These are phyloP conservation scores for Penicillium waksmanii DNA, from an alignment of 495 filamentous ascomycete genomes.

Conservation along the genomic window DNA sequence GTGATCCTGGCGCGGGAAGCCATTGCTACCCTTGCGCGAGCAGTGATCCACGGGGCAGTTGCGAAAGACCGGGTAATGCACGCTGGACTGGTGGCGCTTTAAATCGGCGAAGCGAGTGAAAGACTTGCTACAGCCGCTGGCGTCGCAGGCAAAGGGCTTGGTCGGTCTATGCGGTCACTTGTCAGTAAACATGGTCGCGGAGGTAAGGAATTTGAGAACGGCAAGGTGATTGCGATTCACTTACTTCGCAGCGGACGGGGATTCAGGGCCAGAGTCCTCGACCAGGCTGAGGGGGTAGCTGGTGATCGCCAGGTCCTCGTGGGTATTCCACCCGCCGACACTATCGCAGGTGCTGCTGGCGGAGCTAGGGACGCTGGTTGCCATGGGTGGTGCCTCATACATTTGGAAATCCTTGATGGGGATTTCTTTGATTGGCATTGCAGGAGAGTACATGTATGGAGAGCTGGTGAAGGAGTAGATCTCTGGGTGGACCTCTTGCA, in stretches of 20 bases:
- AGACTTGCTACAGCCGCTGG: constrained; percentile 47
- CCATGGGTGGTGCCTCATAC: constrained; percentile 20
- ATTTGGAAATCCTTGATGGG: constrained; percentile 15
- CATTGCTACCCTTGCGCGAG: constrained; percentile 74
- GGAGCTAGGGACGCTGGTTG: constrained; percentile 26
- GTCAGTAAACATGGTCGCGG: constrained; percentile 5
- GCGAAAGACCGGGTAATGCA: constrained; percentile 63
- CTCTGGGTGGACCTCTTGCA: constrained; percentile 25
- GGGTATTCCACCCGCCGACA: constrained; percentile 21
- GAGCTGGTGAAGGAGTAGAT: constrained; percentile 31
- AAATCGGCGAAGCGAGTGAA: constrained; percentile 59
- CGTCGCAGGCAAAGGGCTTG: constrained; percentile 47
- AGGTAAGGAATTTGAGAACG: background rate
- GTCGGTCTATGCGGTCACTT: constrained; percentile 24
- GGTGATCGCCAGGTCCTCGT: constrained; percentile 27
- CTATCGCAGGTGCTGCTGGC: constrained; percentile 28
- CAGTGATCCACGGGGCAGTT: constrained; percentile 81
- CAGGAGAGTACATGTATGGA: constrained; percentile 24
- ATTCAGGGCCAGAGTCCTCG: constrained; percentile 28
- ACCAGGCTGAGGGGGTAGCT: constrained; percentile 14
- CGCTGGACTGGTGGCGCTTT: constrained; percentile 55
- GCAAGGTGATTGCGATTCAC: background rate
- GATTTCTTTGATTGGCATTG: background rate
- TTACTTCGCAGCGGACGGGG: constrained; percentile 32
- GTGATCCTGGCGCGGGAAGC: constrained; percentile 87